phyloP scores from a whole-genome alignment of 768 basidiomycete genomes.

The Suillus subaureus region DNA sequence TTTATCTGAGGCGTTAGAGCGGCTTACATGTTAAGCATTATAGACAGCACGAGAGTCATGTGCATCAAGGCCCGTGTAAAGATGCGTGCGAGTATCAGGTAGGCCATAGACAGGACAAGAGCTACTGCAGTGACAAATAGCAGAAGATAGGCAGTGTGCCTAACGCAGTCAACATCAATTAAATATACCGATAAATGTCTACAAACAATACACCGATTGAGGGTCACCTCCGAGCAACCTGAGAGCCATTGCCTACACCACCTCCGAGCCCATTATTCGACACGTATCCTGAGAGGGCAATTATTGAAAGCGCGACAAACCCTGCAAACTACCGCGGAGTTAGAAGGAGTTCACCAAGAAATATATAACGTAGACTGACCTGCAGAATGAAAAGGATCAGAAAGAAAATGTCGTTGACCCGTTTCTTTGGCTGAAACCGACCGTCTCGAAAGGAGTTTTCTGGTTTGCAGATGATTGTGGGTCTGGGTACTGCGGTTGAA shows the following conservation, averaged over 20 bases:
- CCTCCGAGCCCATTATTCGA: constrained; percentile 70
- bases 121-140: constrained; percentile 72
- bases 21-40: constrained; percentile 65
- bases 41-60: constrained; percentile 66
- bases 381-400: constrained; percentile 72
- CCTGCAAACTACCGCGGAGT: constrained; percentile 54
- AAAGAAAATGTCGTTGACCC: constrained; percentile 72
- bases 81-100: constrained; percentile 68
- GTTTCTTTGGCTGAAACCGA: constrained; percentile 69
- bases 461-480: constrained; percentile 33
- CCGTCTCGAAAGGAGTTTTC: constrained; percentile 62
- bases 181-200: not conserved
- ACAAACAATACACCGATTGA: constrained; percentile 56
- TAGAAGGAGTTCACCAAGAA: not conserved
- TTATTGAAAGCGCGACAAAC: constrained; percentile 66
- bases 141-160: constrained; percentile 77
- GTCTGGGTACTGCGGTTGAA: constrained; percentile 25
- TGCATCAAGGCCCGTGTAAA: constrained; percentile 82
- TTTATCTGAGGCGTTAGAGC: constrained; percentile 7
- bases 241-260: constrained; percentile 55
- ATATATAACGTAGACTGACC: constrained; percentile 39
- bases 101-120: constrained; percentile 63
- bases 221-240: constrained; percentile 55
- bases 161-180: constrained; percentile 23
- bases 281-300: constrained; percentile 65